Evolutionary conservation across 2,329 filamentous ascomycete genomes (phyloP).

Genomic region (Pyrenophora tritici-repentis): DNA sequence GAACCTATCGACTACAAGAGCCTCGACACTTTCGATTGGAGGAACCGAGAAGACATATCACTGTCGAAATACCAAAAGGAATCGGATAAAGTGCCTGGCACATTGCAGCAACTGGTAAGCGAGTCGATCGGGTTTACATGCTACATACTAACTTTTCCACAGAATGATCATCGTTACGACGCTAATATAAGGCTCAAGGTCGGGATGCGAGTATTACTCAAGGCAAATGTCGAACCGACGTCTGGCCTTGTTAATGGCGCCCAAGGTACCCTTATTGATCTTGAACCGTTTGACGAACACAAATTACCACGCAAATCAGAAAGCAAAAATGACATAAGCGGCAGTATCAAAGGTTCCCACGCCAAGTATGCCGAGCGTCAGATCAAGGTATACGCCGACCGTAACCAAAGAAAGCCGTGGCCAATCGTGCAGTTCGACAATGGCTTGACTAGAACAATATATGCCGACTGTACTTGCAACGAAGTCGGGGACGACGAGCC

Average conservation of each 20-base stretch:
- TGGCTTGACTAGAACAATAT: slow-evolving; percentile 53
- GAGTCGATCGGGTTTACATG: not conserved
- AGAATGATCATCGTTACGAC: slow-evolving; percentile 55
- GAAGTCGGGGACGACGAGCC: slow-evolving; percentile 54
- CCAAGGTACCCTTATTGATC: slow-evolving; percentile 40
- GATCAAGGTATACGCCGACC: slow-evolving; percentile 49
- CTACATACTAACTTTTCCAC: not conserved
- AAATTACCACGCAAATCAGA: slow-evolving; percentile 35
- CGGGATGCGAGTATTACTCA: slow-evolving; percentile 59
- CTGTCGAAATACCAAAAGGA: slow-evolving; percentile 15
- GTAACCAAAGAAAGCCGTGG: slow-evolving; percentile 48
- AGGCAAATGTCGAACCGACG: slow-evolving; percentile 53
- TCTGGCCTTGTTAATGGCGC: slow-evolving; percentile 44
- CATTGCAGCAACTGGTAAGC: slow-evolving; percentile 29
- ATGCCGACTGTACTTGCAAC: slow-evolving; percentile 57
- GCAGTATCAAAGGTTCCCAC: slow-evolving; percentile 50
- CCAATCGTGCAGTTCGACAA: slow-evolving; percentile 62
- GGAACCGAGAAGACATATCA: slow-evolving; percentile 27
- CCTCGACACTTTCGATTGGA: slow-evolving; percentile 52
- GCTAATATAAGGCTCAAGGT: slow-evolving; percentile 53
- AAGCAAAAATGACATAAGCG: too few relatives aligned
- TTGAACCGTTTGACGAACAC: slow-evolving; percentile 44
- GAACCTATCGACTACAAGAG: slow-evolving; percentile 34
- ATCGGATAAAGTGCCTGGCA: slow-evolving; percentile 6
- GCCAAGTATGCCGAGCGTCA: slow-evolving; percentile 45